Base-by-base conservation (phyloP, 257 asterid genomes). In the Lycium barbarum region DNA sequence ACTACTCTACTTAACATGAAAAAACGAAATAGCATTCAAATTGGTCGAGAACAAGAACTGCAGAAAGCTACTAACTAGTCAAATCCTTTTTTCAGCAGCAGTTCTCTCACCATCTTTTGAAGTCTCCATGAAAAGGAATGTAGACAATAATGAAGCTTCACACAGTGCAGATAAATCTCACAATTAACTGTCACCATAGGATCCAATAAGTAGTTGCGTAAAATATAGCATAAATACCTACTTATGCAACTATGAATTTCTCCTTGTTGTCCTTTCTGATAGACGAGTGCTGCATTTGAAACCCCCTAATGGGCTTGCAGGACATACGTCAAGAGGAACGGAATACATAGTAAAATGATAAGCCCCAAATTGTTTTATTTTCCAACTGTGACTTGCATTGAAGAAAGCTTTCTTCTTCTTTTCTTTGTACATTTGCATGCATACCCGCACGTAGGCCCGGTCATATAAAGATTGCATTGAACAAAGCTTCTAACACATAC, bases 51-150 rank as follows among this genome's bases (percentile, higher is more conserved):
- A 70, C 17, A 40, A 38, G 53, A 70, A 17, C 8, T 5, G 4
- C 54, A 51, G 82, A 76, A 53, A 76, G 65, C 49, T 76, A 26
- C 62, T 74, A 74, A 22, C 62, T 51, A 12, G 45, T 20, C 61
- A 73, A 49, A 45, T 73, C 40, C 57, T 53, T 73, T 45, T 47
- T 74, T 22, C 45, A 49, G 20, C 81, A 78, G 65, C 65, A 53
- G 53, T 78, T 26, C 65, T 54, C 65, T 78, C 33, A 2, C 80
- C 66, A 33, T 78, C 66, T 53, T 78, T 78, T 53, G 63, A 78
- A 54, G 66, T 8, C 49, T 53, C 65, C 62, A 78, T 78, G 82
- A 78, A 51, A 78, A 53, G 82, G 58, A 33, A 78, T 35, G 82
- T 9, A 49, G 49, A 78, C 47, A 26, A 53, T 26, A 78, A 55